These are phyloP conservation scores for Myxozyma melibiosi DNA, from an alignment of 805 yeast species.

Conservation along the genomic window DNA sequence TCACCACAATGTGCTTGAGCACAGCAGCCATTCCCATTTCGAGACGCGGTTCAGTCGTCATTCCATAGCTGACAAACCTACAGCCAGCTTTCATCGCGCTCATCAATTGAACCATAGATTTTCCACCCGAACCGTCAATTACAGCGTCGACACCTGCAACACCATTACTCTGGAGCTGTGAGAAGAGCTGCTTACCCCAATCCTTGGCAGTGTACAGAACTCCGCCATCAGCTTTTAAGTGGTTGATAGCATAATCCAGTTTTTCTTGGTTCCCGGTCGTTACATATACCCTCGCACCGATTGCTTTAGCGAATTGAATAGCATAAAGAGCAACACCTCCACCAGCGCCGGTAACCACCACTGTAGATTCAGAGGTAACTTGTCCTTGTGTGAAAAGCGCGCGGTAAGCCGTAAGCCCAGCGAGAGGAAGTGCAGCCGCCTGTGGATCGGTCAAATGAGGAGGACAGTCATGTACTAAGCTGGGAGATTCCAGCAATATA, in stretches of 20 bases:
- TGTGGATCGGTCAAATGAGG: constrained; percentile 23
- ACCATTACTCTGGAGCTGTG: not conserved
- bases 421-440: constrained; percentile 35
- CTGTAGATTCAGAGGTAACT: constrained; percentile 16
- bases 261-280: constrained; percentile 32
- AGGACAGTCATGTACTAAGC: constrained; percentile 21
- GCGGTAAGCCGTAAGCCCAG: constrained; percentile 35
- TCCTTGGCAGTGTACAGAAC: constrained; percentile 23
- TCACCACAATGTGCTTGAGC: constrained; percentile 24
- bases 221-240: constrained; percentile 29
- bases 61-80: constrained; percentile 32
- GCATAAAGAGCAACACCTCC: constrained; percentile 63
- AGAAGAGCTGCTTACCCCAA: constrained; percentile 25
- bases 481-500: constrained; percentile 17
- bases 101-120: constrained; percentile 20
- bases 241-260: constrained; percentile 19
- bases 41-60: constrained; percentile 30
- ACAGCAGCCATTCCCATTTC: constrained; percentile 30
- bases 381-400: constrained; percentile 27
- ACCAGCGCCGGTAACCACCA: constrained; percentile 51
- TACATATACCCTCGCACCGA: constrained; percentile 38
- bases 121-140: constrained; percentile 35
- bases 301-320: constrained; percentile 39
- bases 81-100: constrained; percentile 19
- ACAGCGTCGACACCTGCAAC: constrained; percentile 26